Evolutionary conservation across 2,329 filamentous ascomycete genomes (phyloP).

Genomic region (Diaporthe australafricana): DNA sequence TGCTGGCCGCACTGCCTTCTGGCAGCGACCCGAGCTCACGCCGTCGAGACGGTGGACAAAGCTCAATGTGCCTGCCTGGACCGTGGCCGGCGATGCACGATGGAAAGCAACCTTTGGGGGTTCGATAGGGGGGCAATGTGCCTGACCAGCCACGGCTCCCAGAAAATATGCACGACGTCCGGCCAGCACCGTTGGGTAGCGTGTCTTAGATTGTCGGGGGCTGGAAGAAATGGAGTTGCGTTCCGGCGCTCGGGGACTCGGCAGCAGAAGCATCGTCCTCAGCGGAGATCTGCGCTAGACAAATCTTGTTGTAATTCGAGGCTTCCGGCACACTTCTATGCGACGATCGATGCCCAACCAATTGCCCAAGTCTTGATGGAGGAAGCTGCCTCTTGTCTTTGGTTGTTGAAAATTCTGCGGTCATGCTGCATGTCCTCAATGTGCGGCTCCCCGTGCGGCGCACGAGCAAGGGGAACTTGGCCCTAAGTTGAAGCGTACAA

Average conservation of each 20-base stretch:
- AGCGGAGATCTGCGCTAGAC: conserved; percentile 25
- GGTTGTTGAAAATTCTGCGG: conserved; percentile 40
- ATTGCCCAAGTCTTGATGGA: conserved; percentile 34
- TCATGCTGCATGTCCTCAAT: conserved; percentile 6
- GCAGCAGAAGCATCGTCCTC: conserved; percentile 27
- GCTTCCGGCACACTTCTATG: conserved; percentile 15
- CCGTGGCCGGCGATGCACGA: background rate
- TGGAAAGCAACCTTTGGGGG: background rate
- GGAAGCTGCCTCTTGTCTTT: conserved; percentile 36
- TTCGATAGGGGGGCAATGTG: background rate
- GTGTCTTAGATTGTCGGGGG: conserved; percentile 28
- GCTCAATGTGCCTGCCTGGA: conserved; percentile 15
- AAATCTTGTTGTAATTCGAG: conserved; percentile 26
- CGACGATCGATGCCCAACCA: conserved; percentile 40
- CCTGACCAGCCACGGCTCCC: conserved; percentile 13
- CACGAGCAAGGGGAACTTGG: conserved; percentile 31
- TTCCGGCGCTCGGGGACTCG: conserved; percentile 25
- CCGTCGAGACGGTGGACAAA: background rate
- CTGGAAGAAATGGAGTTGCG: conserved; percentile 29
- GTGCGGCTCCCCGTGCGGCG: conserved; percentile 11
- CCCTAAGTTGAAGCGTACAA: conserved; percentile 22
- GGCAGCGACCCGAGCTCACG: background rate
- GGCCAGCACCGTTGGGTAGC: conserved; percentile 19
- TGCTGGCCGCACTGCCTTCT: background rate
- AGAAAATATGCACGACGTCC: conserved; percentile 8